A percentile compares a stretch with the other conserved stretches of the same genome.
These are phyloP conservation scores for Mortierella sp. DNA, from an alignment of 371 early-diverging fungal species.

Conservation along the genomic window DNA sequence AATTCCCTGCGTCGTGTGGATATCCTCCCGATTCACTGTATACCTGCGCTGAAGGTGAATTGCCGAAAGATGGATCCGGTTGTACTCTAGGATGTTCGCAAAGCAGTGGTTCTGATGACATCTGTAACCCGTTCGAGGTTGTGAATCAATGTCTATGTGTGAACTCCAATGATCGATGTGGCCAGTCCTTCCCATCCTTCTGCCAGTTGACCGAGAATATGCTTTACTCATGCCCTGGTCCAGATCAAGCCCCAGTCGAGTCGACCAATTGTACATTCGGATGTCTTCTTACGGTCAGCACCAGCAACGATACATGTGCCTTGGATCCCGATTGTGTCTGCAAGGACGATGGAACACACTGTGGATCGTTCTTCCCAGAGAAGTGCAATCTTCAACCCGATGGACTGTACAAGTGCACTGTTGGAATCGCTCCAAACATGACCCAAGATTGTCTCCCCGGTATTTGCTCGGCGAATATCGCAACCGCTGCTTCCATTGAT, in stretches of 20 bases:
- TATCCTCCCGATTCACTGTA: not conserved
- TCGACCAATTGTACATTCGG: too few relatives aligned
- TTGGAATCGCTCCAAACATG: not conserved
- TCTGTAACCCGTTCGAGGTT: conserved; percentile 1
- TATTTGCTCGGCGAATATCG: conserved; percentile 6
- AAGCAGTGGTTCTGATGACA: not conserved
- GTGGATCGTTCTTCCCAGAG: conserved; percentile 11
- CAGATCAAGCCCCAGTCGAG: too few relatives aligned
- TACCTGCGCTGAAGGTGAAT: not conserved
- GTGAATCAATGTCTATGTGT: too few relatives aligned
- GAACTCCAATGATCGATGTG: too few relatives aligned
- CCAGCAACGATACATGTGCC: not conserved
- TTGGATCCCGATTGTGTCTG: not conserved
- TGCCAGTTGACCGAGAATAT: too few relatives aligned
- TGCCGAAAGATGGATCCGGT: too few relatives aligned
- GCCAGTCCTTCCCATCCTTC: too few relatives aligned
- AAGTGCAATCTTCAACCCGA: not conserved
- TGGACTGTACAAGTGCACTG: not conserved
- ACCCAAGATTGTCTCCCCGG: conserved; percentile 13
- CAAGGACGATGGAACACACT: not conserved
- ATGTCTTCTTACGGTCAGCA: too few relatives aligned
- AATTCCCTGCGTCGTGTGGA: conserved; percentile 1
- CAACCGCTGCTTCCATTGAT: not conserved
- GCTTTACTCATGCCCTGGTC: too few relatives aligned
- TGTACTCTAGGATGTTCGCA: not conserved